Evolutionary conservation across 2,329 filamentous ascomycete species (phyloP), one percentile per base, ranked within the genome.

Genomic region (Knufia petricola): DNA sequence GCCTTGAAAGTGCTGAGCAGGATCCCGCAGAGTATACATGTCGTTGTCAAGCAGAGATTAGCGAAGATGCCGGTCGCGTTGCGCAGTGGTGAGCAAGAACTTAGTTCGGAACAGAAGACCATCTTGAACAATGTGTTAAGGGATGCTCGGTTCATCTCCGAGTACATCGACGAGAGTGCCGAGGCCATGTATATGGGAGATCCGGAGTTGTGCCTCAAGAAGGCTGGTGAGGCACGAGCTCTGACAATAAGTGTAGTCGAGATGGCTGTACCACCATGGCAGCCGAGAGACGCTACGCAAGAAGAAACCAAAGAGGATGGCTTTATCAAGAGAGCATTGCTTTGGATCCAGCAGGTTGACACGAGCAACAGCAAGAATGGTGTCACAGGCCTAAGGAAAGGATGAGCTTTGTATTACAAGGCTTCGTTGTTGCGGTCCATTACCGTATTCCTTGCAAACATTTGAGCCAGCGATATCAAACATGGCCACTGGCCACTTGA

Each of bases 181-280:
- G 69, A 69, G 10, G 66, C 66, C 13, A 56, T 72, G 47, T 72
- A 72, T 48, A 64, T 71, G 53, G 63, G 60, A 17, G 61, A 71
- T 49, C 53, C 62, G 17, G 58, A 63, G 32, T 23, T 54, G 19
- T 57, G 54, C 47, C 44, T 58, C 20, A 56, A 56, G 46, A 57
- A 58, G 36, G 55, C 56, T 17, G 55, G 52, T 7, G 53, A 57
- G 45, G 56, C 55, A 41, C 47, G 56, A 36, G 53, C 53, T 6
- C 15, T 52, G 12, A 59, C 57, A 10, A 55, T 59, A 13, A 45
- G 58, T 26, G 49, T 58, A 6, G 55, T 59, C 17, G 55, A 58
- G 32, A 47, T 45, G 2, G 56, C 57, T 8, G 23, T 53, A 3
- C 26, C 46, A 13, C 50, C 28, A 13, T 49, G 47, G 42, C 23